Conservation (phyloP, 2,329 filamentous ascomycete genomes). For the Aschersonia sp. region DNA sequence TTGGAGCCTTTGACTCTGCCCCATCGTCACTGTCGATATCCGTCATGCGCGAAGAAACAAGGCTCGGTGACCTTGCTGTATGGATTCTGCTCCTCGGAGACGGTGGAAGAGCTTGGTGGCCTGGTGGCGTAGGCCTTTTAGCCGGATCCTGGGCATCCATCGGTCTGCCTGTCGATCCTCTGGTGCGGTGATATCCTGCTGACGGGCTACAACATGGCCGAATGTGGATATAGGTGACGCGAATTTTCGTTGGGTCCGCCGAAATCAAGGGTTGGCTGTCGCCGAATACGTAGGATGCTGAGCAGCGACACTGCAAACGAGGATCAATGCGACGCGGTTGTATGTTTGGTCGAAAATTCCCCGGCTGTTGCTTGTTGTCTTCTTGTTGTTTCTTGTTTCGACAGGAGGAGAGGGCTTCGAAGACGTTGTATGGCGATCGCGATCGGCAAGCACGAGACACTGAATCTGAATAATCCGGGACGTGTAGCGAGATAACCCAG, state of each 20-base stretch:
- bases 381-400: too few relatives aligned
- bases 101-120: slow-evolving; percentile 23
- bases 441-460: too few relatives aligned
- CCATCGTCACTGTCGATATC: slow-evolving; percentile 46
- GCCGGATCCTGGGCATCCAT: slow-evolving; percentile 24
- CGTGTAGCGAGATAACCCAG: too few relatives aligned
- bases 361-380: too few relatives aligned
- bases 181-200: not conserved
- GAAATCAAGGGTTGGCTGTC: not conserved
- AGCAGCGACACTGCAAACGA: not conserved
- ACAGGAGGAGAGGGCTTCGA: too few relatives aligned
- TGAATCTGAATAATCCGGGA: too few relatives aligned
- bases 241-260: not conserved
- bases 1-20: slow-evolving; percentile 20
- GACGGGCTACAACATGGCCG: slow-evolving; percentile 8
- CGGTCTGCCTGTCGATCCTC: slow-evolving; percentile 1
- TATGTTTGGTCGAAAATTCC: too few relatives aligned
- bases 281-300: not conserved
- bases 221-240: not conserved
- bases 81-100: slow-evolving; percentile 17
- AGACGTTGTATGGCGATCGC: too few relatives aligned
- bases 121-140: slow-evolving; percentile 20
- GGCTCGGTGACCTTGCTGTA: slow-evolving; percentile 39
- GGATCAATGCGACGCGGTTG: not conserved
- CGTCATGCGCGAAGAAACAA: slow-evolving; percentile 62